Evolutionary conservation across 306 rosid genomes (phyloP).

Genomic region (Macrotyloma uniflorum): DNA sequence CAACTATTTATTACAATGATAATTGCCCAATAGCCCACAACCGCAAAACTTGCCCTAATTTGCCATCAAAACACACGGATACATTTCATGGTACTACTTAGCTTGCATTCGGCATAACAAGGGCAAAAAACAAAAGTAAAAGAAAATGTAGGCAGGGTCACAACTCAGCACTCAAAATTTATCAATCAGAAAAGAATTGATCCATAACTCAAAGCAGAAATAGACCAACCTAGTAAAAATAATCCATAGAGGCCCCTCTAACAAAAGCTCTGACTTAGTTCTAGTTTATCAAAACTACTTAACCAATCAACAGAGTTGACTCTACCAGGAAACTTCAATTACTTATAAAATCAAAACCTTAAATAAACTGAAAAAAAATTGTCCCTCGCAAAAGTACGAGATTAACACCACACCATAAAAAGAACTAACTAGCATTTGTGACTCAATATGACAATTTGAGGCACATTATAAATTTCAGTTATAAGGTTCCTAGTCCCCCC

Average conservation of each 20-base stretch:
- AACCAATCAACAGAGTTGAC: constrained; percentile 13
- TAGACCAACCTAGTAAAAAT: neutral
- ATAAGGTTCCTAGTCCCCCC: neutral
- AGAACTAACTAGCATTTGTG: neutral
- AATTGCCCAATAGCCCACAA: neutral
- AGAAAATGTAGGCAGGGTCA: neutral
- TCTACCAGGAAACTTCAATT: neutral
- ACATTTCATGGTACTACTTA: neutral
- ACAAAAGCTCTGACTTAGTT: neutral
- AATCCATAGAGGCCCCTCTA: neutral
- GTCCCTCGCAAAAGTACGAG: neutral
- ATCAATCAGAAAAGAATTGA: neutral
- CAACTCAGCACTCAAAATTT: constrained; percentile 3
- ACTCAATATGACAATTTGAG: neutral
- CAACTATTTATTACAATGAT: neutral
- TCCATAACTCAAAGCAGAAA: neutral
- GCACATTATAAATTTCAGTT: neutral
- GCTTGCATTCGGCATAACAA: constrained; percentile 1
- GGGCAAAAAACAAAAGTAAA: neutral
- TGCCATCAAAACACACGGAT: neutral
- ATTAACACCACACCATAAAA: neutral
- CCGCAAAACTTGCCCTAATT: neutral
- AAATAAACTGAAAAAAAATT: neutral
- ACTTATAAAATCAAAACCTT: neutral
- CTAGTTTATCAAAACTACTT: neutral